These are phyloP conservation scores for Verticillium nonalfalfae DNA, from an alignment of 2,329 filamentous ascomycete species.

Conservation along the genomic window DNA sequence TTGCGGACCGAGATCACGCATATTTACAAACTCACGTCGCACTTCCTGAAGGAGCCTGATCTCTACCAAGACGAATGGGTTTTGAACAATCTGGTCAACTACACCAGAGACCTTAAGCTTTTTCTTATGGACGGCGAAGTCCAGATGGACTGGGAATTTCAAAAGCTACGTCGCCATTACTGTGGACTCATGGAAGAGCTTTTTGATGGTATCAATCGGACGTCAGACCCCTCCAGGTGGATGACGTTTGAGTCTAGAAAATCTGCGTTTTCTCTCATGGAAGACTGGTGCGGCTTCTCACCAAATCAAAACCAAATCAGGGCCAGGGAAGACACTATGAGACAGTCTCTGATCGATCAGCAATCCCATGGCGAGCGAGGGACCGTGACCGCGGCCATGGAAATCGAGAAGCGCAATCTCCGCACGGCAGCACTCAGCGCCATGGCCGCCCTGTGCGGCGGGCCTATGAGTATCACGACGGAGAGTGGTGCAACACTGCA, in stretches of 20 bases:
- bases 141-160: conserved; percentile 90
- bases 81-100: conserved; percentile 78
- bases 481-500: conserved; percentile 83
- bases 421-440: conserved; percentile 86
- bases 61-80: conserved; percentile 87
- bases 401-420: conserved; percentile 93
- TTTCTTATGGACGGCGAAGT: conserved; percentile 94
- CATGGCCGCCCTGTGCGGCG: conserved; percentile 88
- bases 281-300: conserved; percentile 98
- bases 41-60: conserved; percentile 73
- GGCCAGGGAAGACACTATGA: conserved; percentile 79
- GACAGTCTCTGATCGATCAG: conserved; percentile 75
- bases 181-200: conserved; percentile 90
- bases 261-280: conserved; percentile 93
- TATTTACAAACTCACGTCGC: conserved; percentile 89
- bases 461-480: conserved; percentile 79
- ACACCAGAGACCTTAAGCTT: conserved; percentile 85
- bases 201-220: conserved; percentile 84
- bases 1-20: conserved; percentile 92
- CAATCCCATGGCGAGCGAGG: conserved; percentile 70
- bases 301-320: conserved; percentile 81
- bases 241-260: conserved; percentile 97
- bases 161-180: conserved; percentile 85
- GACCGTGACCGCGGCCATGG: conserved; percentile 81
- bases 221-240: conserved; percentile 82